Conservation (phyloP, 2,329 filamentous ascomycete species). For the Fusarium cicatricum region DNA sequence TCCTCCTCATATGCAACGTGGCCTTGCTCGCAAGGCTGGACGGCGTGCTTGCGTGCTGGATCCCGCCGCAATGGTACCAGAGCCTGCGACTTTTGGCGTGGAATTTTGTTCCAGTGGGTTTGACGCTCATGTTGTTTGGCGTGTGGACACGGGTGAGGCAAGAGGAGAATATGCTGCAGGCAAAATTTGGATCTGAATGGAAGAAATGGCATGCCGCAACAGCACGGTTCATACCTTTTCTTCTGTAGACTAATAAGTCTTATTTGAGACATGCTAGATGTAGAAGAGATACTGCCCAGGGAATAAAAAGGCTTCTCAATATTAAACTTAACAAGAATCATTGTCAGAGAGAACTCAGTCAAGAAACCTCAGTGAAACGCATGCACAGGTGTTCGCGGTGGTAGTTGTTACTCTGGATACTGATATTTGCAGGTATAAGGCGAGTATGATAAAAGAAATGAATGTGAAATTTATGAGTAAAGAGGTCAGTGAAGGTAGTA, state of each 20-base stretch:
- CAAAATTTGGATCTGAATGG: constrained; percentile 58
- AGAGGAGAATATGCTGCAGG: constrained; percentile 60
- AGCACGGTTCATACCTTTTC: constrained; percentile 56
- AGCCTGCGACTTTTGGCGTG: constrained; percentile 1
- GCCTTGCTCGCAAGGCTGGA: constrained; percentile 50
- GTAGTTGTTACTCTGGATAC: too few species aligned
- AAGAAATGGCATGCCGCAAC: constrained; percentile 57
- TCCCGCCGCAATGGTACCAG: constrained; percentile 38
- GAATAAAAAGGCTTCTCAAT: too few species aligned
- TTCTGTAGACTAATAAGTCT: constrained; percentile 6
- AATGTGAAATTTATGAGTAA: too few species aligned
- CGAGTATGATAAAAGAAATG: too few species aligned
- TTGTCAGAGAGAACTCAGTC: too few species aligned
- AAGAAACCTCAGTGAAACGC: too few species aligned
- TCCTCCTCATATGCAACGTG: constrained; percentile 46
- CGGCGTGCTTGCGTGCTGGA: constrained; percentile 51
- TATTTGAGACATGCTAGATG: too few species aligned
- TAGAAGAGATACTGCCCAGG: too few species aligned
- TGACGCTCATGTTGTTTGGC: constrained; percentile 29
- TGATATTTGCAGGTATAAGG: too few species aligned
- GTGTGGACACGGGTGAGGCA: constrained; percentile 52
- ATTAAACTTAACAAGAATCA: too few species aligned
- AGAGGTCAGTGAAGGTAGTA: too few species aligned
- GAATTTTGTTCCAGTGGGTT: constrained; percentile 1
- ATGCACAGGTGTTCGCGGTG: too few species aligned